phyloP scores from a whole-genome alignment of 345 rosid genomes.

The Gossypium rotundifolium region DNA sequence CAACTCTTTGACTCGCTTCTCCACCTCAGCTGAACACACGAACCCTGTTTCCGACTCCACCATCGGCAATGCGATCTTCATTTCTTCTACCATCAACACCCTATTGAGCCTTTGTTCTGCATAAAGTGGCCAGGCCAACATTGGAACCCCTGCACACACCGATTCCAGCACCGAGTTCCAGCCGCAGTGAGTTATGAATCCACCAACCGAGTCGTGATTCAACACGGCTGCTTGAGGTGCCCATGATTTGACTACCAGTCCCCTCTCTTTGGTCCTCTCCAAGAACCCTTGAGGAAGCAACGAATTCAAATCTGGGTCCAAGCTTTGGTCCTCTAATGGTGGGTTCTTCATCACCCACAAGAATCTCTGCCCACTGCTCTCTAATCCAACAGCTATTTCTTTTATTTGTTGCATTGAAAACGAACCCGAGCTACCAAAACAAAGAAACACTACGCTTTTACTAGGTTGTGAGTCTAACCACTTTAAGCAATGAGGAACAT shows the following conservation, averaged over 20 bases:
- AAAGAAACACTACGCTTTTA: constrained; percentile 40
- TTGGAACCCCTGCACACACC: constrained; percentile 33
- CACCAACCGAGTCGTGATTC: constrained; percentile 26
- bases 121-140: constrained; percentile 45
- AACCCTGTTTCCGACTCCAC: constrained; percentile 33
- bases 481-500: constrained; percentile 21
- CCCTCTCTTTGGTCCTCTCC: constrained; percentile 26
- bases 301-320: constrained; percentile 1
- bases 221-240: constrained; percentile 25
- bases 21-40: constrained; percentile 42
- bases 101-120: constrained; percentile 42
- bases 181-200: constrained; percentile 33
- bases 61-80: constrained; percentile 45
- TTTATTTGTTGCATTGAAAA: constrained; percentile 32
- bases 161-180: constrained; percentile 40
- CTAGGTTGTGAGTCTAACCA: constrained; percentile 54
- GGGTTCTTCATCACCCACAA: constrained; percentile 44
- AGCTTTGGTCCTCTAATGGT: neutral
- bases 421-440: constrained; percentile 60
- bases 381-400: constrained; percentile 40
- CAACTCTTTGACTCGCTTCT: constrained; percentile 43
- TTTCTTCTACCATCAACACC: constrained; percentile 44
- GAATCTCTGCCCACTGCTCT: constrained; percentile 32
- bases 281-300: constrained; percentile 37
- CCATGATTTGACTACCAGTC: constrained; percentile 26